Base-by-base conservation (phyloP, 1,139 yeast species). In the Scheffersomyces illinoinensis region DNA sequence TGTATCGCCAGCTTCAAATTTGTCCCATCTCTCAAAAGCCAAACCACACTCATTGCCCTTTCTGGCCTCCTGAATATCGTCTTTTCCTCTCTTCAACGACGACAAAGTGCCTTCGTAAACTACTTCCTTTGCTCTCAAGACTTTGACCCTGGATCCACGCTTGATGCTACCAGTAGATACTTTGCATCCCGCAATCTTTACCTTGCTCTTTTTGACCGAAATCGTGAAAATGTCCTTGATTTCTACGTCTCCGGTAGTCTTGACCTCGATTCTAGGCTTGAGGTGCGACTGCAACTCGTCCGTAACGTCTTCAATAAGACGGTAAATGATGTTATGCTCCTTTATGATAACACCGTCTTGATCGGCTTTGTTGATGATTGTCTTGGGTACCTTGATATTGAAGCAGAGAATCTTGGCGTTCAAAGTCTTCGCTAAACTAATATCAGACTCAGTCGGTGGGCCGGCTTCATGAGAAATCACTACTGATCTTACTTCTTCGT, bases 31-130 rank as follows among this genome's bases (percentile, higher is more conserved):
- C 1, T 84, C 88, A 67, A 95, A 88, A 0, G 93, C 77, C 51
- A 95, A 71, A 56, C 99, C 99, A 78, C 98, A 95, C 66, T 95
- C 99, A 51, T 85, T 84, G 43, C 97, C 98, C 75, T 91, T 93
- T 60, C 86, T 86, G 8, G 91, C 91, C 66, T 90, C 96, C 1
- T 77, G 68, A 4, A 90, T 90, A 66, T 91, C 97, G 56, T 91
- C 95, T 71, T 92, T 93, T 59, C 87, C 88, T 64, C 90, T 93
- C 73, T 91, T 93, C 73, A 95, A 81, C 4, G 96, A 87, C 1
- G 88, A 84, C 21, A 95, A 74, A 14, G 79, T 78, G 3, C 99
- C 99, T 56, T 82, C 82, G 72, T 78, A 91, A 1, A 95, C 76
- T 7, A 77, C 77, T 54, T 83, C 76, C 12, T 76, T 81, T 12